Percentiles rank a stretch among this genome's conserved stretches.
Conservation (phyloP, 306 rosid species). For the Medicago arabica region DNA sequence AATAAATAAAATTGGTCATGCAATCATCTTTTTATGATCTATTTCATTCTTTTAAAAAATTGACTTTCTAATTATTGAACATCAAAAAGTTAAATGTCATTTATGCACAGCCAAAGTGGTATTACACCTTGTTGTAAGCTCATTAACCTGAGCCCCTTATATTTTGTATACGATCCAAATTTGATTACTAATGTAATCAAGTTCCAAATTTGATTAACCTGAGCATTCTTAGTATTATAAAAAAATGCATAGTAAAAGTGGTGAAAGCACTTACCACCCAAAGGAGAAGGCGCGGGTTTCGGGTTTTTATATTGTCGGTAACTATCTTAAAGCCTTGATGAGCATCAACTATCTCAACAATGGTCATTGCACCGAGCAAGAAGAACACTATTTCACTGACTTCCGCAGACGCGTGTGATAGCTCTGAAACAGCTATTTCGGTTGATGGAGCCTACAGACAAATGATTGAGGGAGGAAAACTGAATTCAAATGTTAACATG, state of each 20-base stretch:
- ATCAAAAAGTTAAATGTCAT: too few relatives aligned
- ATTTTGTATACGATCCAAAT: slow-evolving; percentile 1
- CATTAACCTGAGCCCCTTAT: neutral
- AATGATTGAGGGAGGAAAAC: neutral
- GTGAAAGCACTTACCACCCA: slow-evolving; percentile 85
- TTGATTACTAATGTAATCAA: slow-evolving; percentile 19
- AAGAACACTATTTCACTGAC: slow-evolving; percentile 96
- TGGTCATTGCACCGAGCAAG: slow-evolving; percentile 98
- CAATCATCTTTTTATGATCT: slow-evolving; percentile 19
- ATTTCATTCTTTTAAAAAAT: slow-evolving; percentile 5
- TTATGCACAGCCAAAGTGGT: neutral
- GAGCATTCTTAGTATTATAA: slow-evolving; percentile 22
- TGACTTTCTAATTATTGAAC: neutral
- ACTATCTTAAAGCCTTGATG: slow-evolving; percentile 99
- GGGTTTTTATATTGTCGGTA: slow-evolving; percentile 89
- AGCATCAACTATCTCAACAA: slow-evolving; percentile 89
- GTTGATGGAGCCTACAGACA: slow-evolving; percentile 86
- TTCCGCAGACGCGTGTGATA: slow-evolving; percentile 87
- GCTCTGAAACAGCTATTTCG: slow-evolving; percentile 87
- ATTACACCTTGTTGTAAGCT: neutral
- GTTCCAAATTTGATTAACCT: too few relatives aligned
- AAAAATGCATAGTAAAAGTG: slow-evolving; percentile 37
- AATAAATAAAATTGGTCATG: too few relatives aligned
- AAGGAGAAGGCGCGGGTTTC: slow-evolving; percentile 86
- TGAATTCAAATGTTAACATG: slow-evolving; percentile 22